Conservation (phyloP, 345 rosid species). For the Heritiera littoralis region DNA sequence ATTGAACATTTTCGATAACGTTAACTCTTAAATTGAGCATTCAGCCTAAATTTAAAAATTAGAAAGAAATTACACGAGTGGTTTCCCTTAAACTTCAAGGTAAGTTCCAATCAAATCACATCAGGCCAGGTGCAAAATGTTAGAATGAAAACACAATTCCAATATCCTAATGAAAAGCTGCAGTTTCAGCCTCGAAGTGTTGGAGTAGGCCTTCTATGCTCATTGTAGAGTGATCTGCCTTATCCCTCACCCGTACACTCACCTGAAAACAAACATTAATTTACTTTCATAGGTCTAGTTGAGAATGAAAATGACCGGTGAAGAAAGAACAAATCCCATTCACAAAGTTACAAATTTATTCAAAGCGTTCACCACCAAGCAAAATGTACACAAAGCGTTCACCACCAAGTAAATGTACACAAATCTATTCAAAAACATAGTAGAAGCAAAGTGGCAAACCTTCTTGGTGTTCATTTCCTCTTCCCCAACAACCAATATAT, state of each 20-base stretch:
- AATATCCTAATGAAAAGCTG: constrained; percentile 50
- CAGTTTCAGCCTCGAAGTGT: constrained; percentile 57
- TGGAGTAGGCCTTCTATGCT: constrained; percentile 55
- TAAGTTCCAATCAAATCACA: neutral
- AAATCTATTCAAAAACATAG: neutral
- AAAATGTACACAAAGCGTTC: neutral
- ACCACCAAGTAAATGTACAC: neutral
- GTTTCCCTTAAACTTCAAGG: neutral
- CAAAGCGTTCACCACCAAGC: neutral
- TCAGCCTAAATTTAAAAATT: too few relatives aligned
- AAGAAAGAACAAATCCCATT: too few relatives aligned
- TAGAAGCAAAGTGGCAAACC: constrained; percentile 48
- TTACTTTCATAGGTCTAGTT: neutral
- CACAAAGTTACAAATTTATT: neutral
- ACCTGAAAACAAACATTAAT: constrained; percentile 49
- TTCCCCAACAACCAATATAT: constrained; percentile 95
- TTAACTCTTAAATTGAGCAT: too few relatives aligned
- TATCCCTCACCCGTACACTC: constrained; percentile 75
- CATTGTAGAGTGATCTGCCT: constrained; percentile 60
- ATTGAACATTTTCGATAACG: too few relatives aligned
- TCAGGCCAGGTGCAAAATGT: neutral
- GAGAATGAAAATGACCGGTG: neutral
- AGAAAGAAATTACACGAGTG: neutral
- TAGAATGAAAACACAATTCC: neutral
- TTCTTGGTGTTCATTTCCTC: constrained; percentile 69